Evolutionary conservation across 2,329 filamentous ascomycete species (phyloP).

Genomic region (Sodiomyces alkalinus): DNA sequence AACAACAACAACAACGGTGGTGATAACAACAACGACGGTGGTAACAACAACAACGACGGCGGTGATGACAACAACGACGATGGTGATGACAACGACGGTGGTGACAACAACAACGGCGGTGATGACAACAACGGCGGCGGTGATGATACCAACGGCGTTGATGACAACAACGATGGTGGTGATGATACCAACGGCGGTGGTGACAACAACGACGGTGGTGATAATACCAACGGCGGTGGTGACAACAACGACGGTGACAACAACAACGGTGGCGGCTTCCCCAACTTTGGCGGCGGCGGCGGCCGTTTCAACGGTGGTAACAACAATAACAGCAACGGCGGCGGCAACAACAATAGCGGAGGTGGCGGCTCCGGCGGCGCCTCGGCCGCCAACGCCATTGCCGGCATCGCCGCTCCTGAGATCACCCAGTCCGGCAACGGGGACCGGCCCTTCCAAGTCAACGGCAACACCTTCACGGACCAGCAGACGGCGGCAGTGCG

Average conservation of each 20-base stretch:
- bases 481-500: slow-evolving; percentile 39
- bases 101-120: slow-evolving; percentile 6
- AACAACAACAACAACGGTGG: slow-evolving; percentile 5
- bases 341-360: slow-evolving; percentile 4
- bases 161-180: slow-evolving; percentile 5
- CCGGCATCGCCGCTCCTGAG: slow-evolving; percentile 34
- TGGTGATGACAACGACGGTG: slow-evolving; percentile 8
- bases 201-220: slow-evolving; percentile 10
- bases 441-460: slow-evolving; percentile 38
- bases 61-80: slow-evolving; percentile 9
- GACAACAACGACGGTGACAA: slow-evolving; percentile 10
- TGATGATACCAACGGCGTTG: slow-evolving; percentile 3
- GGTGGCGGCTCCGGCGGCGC: slow-evolving; percentile 13
- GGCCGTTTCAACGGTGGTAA: slow-evolving; percentile 3
- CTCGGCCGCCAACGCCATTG: slow-evolving; percentile 22
- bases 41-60: slow-evolving; percentile 5
- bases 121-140: slow-evolving; percentile 2
- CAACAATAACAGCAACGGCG: slow-evolving; percentile 4
- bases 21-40: slow-evolving; percentile 2
- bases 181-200: slow-evolving; percentile 8
- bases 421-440: slow-evolving; percentile 31
- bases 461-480: slow-evolving; percentile 42
- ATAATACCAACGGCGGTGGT: slow-evolving; percentile 9
- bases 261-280: slow-evolving; percentile 3
- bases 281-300: slow-evolving; percentile 3